A percentile compares a stretch with the other conserved stretches of the same genome.
These are phyloP conservation scores for Colletotrichum liaoningense DNA, from an alignment of 2,329 filamentous ascomycete species.

Conservation along the genomic window DNA sequence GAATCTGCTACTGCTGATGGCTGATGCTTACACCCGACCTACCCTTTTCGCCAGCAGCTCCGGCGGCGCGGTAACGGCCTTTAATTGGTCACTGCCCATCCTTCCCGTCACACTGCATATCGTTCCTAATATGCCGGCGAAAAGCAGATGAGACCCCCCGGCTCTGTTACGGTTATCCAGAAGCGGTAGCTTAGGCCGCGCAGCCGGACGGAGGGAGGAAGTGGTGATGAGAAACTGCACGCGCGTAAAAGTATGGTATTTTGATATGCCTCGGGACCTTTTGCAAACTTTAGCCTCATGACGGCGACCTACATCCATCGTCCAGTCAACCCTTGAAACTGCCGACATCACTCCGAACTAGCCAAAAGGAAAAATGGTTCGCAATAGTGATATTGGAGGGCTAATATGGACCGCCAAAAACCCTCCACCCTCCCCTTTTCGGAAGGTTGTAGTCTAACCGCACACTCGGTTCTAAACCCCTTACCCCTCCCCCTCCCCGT, in stretches of 20 bases:
- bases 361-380: not conserved
- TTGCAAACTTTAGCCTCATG: not conserved
- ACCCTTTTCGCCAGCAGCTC: not conserved
- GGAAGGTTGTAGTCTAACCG: not conserved
- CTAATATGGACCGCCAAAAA: not conserved
- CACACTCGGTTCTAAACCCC: not conserved
- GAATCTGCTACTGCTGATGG: not conserved
- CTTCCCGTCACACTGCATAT: not conserved
- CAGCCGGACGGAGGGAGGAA: too few relatives aligned
- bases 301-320: not conserved
- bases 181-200: not conserved
- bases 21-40: constrained; percentile 7
- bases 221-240: not conserved
- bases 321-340: not conserved
- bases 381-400: not conserved
- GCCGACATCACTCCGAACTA: not conserved
- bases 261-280: not conserved
- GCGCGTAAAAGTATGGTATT: too few relatives aligned
- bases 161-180: constrained; percentile 2
- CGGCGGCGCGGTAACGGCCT: not conserved
- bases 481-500: not conserved
- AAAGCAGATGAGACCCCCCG: not conserved
- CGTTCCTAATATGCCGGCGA: not conserved
- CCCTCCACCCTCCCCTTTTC: not conserved
- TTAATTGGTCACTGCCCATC: not conserved